Base-by-base conservation (phyloP, 768 basidiomycete genomes). In the Butyriboletus loyo region DNA sequence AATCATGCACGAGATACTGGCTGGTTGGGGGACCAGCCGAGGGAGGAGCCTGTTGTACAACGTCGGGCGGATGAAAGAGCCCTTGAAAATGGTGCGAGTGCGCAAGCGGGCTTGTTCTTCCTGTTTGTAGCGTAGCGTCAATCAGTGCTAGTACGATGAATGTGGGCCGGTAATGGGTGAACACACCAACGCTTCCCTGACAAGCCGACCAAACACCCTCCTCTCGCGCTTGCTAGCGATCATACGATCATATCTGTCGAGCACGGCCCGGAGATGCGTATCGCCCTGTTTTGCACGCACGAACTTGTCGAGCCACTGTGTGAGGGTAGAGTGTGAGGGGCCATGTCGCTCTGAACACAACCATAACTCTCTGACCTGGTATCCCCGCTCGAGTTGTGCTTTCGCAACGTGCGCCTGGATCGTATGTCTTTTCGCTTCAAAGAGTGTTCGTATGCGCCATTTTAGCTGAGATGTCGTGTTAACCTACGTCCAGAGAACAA, bases 1-100 rank as follows among this genome's bases (percentile, higher is more conserved):
- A 31, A 95, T 89, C 74, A 93, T 90, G 66, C 80, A 78, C 2
- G 80, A 76, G 40, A 93, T 79, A n/a, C 78, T 74, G 5, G 71
- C 59, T 0, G 95, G 94, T 56, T 96, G 92, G 1, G 89, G 91
- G 36, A 78, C 82, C 59, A 97, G 72, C 0, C 89, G 82, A 0
- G 92, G 92, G 14, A 97, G 77, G 1, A 92, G 89, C 0, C 71
- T 75, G 64, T 92, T 82, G 68, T 70, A 81, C 8, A 80, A 46
- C 0, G 85, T 76, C 0, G 91, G 79, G 11, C 81, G 82, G n/a
- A 92, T 64, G 65, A 81, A 80, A 2, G 76, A 78, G 5, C 91
- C 88, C 7, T 89, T 92, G 53, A 92, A 68, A 31, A 86, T 84
- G 13, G 88, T 85, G 4, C 84, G 80, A 21, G 74, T 78, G 34